A percentile compares a stretch with the other conserved stretches of the same genome.
Conservation (phyloP, 495 filamentous ascomycete species). For the Penicillium tannophilum region DNA sequence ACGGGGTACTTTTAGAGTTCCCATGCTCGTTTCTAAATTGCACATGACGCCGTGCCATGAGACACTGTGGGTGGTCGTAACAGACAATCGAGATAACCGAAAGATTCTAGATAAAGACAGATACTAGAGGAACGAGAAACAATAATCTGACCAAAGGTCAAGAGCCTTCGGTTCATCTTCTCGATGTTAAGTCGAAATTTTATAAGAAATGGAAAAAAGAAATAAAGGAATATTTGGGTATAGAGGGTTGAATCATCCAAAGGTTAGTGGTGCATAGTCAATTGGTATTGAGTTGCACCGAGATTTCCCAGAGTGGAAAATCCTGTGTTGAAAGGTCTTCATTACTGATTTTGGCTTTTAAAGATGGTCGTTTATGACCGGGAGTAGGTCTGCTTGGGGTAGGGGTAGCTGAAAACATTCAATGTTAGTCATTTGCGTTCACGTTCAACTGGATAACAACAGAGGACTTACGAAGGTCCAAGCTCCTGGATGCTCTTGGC, state of each 20-base stretch:
- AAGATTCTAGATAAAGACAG: not conserved
- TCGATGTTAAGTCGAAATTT: constrained; percentile 40
- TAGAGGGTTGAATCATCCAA: constrained; percentile 55
- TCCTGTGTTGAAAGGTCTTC: constrained; percentile 24
- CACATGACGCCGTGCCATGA: constrained; percentile 2
- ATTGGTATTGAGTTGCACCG: constrained; percentile 16
- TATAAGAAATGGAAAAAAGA: constrained; percentile 14
- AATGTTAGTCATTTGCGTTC: constrained; percentile 12
- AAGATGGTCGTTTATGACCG: constrained; percentile 30
- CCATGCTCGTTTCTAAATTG: not conserved
- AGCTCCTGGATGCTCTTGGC: constrained; percentile 88
- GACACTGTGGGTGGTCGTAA: not conserved
- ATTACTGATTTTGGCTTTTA: constrained; percentile 23
- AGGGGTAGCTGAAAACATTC: constrained; percentile 64
- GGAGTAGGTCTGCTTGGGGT: constrained; percentile 78
- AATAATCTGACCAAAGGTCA: not conserved
- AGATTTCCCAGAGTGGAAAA: constrained; percentile 15
- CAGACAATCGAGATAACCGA: not conserved
- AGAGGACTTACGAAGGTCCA: constrained; percentile 80
- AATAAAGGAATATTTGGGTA: constrained; percentile 37
- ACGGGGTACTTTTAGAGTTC: constrained; percentile 30
- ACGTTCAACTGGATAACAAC: not conserved
- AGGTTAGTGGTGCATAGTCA: constrained; percentile 23
- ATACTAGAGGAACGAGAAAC: not conserved
- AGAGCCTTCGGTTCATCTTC: constrained; percentile 17